Percentiles rank a stretch among this genome's conserved stretches.
These are phyloP conservation scores for Musa acuminata DNA, from an alignment of 176 grass and related monocot genomes.

Conservation along the genomic window DNA sequence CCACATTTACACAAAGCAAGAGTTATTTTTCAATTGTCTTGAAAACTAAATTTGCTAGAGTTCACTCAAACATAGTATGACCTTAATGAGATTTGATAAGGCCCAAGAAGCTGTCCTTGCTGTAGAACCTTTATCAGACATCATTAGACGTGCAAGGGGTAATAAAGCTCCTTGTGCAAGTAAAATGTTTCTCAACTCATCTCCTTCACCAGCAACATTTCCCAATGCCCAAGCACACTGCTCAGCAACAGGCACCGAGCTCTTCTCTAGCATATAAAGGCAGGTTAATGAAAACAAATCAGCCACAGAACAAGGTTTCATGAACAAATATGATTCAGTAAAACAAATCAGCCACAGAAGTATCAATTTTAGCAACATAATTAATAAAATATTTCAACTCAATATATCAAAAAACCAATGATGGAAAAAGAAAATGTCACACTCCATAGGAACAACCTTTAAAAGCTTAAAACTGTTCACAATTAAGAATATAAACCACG, in stretches of 20 bases:
- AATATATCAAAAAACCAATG: background rate
- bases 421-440: background rate
- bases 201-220: slow-evolving; percentile 91
- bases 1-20: background rate
- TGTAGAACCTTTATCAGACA: slow-evolving; percentile 67
- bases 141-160: slow-evolving; percentile 68
- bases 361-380: background rate
- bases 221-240: slow-evolving; percentile 97
- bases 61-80: slow-evolving; percentile 24
- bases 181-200: slow-evolving; percentile 74
- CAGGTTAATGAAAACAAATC: slow-evolving; percentile 11
- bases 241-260: slow-evolving; percentile 57
- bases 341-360: background rate
- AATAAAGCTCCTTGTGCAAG: slow-evolving; percentile 73
- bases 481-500: background rate
- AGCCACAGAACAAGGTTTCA: background rate
- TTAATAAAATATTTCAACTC: background rate
- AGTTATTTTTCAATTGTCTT: background rate
- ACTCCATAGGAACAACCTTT: background rate
- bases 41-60: background rate
- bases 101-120: slow-evolving; percentile 88
- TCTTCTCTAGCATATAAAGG: slow-evolving; percentile 70
- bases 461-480: background rate
- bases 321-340: background rate
- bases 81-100: slow-evolving; percentile 98